Evolutionary conservation across 2,329 filamentous ascomycete genomes (phyloP).

Genomic region (Macroventuria anomochaeta): DNA sequence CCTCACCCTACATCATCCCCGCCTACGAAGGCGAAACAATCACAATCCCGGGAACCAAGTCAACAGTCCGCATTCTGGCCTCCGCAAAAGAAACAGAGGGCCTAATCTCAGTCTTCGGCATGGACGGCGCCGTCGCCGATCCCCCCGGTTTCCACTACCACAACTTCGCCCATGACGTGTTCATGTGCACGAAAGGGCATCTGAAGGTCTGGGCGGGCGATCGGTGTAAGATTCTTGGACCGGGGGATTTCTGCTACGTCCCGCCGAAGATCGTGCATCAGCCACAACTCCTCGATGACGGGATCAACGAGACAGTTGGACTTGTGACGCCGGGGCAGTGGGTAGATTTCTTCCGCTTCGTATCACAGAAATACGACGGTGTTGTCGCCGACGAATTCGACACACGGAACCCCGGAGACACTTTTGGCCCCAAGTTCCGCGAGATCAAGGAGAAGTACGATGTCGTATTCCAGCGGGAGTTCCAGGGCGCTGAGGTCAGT

Average conservation of each 20-base stretch:
- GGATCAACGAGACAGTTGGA: constrained; percentile 25
- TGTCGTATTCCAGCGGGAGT: constrained; percentile 24
- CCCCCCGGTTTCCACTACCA: constrained; percentile 31
- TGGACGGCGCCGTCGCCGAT: constrained; percentile 27
- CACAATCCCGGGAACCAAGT: constrained; percentile 26
- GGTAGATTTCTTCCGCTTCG: constrained; percentile 32
- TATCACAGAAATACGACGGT: constrained; percentile 25
- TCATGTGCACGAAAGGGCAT: constrained; percentile 29
- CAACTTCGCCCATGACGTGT: constrained; percentile 28
- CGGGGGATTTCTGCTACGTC: constrained; percentile 30
- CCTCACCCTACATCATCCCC: constrained; percentile 24
- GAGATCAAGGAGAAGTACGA: constrained; percentile 31
- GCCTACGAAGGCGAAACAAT: constrained; percentile 26
- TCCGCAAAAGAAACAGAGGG: constrained; percentile 24
- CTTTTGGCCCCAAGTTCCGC: constrained; percentile 23
- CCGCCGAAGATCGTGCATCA: constrained; percentile 28
- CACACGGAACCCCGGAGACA: constrained; percentile 15
- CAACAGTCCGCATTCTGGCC: constrained; percentile 25
- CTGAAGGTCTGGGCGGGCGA: constrained; percentile 27
- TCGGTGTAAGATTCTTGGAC: constrained; percentile 25
- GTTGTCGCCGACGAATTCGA: constrained; percentile 28
- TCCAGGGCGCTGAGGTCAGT: constrained; percentile 18
- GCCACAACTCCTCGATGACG: constrained; percentile 23
- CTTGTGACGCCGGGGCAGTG: constrained; percentile 29
- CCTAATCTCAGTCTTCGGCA: constrained; percentile 27